Base-by-base conservation (phyloP, 805 yeast species). In the Yamadazyma ubonensis region DNA sequence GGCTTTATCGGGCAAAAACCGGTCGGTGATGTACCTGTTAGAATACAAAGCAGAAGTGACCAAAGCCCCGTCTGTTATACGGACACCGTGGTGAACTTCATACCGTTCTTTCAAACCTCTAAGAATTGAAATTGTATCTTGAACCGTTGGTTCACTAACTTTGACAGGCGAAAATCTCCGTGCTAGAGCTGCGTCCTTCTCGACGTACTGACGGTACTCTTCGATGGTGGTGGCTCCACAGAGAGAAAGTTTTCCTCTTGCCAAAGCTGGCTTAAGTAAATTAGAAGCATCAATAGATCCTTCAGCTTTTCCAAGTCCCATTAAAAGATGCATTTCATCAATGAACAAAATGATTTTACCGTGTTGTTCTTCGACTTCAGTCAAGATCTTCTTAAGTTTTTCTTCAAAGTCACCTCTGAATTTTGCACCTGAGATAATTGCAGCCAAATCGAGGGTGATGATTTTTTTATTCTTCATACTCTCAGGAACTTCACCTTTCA, bases 61-160 rank as follows among this genome's bases (percentile, higher is more conserved):
- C 41, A 91, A 70, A 0, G 99, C 96, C 35, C 89, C 77, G 57
- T 91, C 99, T 3, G 91, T 77, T 43, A 91, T 87, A 48, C 96
- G 78, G 6, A 91, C 99, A 65, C 99, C 99, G 55, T 91, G 99
- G 54, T 91, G 99, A 2, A 91, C 96, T 57, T 91, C 99, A 59
- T 91, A 91, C 46, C 85, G 76, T 55, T 91, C 98, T 59, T 91
- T 90, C 54, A 91, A 73, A 3, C 99, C 99, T 56, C 99, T 78
- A 43, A 93, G 69, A 44, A 91, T 91, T 19, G 95, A 83, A 39
- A 91, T 88, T 0, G 97, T 83, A 59, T 91, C 97, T 44, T 84
- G 81, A 2, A 90, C 96, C 3, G 84, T 71, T 12, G 99, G 99
- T 57, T 93, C 98, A 43, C 78, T 79, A 26, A 91, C 82, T 43